Conservation (phyloP, 176 grass and related monocot species). For the Cenchrus americanus region DNA sequence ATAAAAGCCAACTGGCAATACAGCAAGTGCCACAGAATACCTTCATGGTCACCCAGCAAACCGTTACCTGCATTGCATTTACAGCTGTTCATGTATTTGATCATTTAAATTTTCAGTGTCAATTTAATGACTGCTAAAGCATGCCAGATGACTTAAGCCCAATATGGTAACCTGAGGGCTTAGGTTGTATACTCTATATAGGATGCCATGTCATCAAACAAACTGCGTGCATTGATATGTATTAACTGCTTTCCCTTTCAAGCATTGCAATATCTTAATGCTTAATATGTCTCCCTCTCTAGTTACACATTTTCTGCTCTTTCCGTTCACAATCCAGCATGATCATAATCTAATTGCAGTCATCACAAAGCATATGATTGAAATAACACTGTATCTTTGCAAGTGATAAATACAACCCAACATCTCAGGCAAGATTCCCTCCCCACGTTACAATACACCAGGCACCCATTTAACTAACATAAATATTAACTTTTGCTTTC, state of each 20-base stretch:
- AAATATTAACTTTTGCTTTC: constrained; percentile 14
- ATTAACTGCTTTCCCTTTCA: background rate
- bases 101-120: background rate
- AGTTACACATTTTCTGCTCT: constrained; percentile 6
- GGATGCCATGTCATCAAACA: constrained; percentile 15
- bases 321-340: constrained; percentile 20
- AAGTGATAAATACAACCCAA: constrained; percentile 2
- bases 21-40: background rate
- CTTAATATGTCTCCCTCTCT: background rate
- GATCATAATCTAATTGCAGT: constrained; percentile 21
- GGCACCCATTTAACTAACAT: constrained; percentile 7
- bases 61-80: constrained; percentile 6
- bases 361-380: background rate
- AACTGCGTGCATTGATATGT: background rate
- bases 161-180: background rate
- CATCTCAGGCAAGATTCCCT: constrained; percentile 11
- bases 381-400: constrained; percentile 7
- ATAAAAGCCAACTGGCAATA: constrained; percentile 1
- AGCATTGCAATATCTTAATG: background rate
- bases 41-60: constrained; percentile 20
- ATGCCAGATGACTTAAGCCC: constrained; percentile 28
- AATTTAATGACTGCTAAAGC: background rate
- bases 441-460: constrained; percentile 39
- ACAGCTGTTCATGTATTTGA: constrained; percentile 37
- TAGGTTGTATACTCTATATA: background rate